Percentiles rank a stretch among this genome's conserved stretches.
Conservation (phyloP, 441 rosid genomes). For the Corymbia calophylla region DNA sequence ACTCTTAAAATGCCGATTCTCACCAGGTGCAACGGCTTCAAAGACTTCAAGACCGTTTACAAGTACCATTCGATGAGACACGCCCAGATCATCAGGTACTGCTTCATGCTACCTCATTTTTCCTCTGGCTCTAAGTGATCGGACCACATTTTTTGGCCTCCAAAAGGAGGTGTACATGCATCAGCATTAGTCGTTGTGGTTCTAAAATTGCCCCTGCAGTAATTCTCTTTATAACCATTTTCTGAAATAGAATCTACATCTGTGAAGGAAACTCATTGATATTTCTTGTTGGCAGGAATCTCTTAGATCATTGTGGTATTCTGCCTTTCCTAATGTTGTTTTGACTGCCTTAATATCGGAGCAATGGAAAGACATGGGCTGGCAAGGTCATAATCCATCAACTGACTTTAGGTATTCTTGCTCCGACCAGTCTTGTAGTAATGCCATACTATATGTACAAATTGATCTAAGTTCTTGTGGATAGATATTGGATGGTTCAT, state of each 20-base stretch:
- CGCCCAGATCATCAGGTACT: conserved; percentile 88
- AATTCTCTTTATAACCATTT: background rate
- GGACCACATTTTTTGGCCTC: background rate
- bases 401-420: conserved; percentile 80
- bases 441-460: background rate
- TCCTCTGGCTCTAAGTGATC: background rate
- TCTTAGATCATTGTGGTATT: conserved; percentile 69
- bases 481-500: background rate
- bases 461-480: background rate
- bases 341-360: conserved; percentile 70
- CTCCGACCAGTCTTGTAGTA: background rate
- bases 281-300: conserved; percentile 51
- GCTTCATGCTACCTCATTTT: background rate
- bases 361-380: conserved; percentile 99
- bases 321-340: conserved; percentile 59
- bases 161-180: background rate
- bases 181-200: background rate
- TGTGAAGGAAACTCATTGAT: background rate
- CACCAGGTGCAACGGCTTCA: conserved; percentile 67
- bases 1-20: background rate
- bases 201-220: background rate
- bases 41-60: conserved; percentile 70
- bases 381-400: conserved; percentile 99
- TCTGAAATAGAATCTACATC: background rate
- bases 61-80: conserved; percentile 72